A percentile compares a stretch with the other conserved stretches of the same genome.
phyloP scores from a whole-genome alignment of 2,329 filamentous ascomycete genomes.

The Pseudonectria foliicola region DNA sequence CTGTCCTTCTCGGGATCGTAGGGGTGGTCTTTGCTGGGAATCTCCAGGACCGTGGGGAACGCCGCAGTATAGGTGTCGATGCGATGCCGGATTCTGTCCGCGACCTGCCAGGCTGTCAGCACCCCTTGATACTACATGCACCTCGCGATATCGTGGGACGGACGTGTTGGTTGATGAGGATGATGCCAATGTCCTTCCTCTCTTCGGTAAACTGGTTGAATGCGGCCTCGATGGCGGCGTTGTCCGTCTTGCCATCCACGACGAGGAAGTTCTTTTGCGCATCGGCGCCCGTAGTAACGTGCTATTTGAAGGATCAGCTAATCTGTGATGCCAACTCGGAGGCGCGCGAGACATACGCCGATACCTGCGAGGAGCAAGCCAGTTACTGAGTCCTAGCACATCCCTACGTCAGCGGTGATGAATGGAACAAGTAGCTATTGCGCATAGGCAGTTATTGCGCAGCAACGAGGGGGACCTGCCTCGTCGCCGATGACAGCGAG shows the following conservation, averaged over 20 bases:
- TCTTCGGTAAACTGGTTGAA: constrained; percentile 85
- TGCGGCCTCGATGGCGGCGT: constrained; percentile 74
- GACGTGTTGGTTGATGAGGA: constrained; percentile 98
- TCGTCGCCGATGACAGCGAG: constrained; percentile 97
- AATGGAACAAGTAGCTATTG: too few species aligned
- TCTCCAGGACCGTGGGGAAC: constrained; percentile 94
- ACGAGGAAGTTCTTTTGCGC: constrained; percentile 97
- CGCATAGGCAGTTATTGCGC: neutral
- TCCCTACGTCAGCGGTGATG: constrained; percentile 19
- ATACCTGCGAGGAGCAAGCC: constrained; percentile 92
- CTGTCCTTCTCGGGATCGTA: constrained; percentile 99
- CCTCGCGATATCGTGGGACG: constrained; percentile 19
- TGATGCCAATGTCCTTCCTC: constrained; percentile 92
- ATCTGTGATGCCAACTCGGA: too few species aligned
- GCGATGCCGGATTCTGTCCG: constrained; percentile 83
- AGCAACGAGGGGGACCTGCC: constrained; percentile 39
- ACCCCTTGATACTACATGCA: neutral
- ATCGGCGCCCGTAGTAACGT: constrained; percentile 83
- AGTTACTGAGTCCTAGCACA: constrained; percentile 79
- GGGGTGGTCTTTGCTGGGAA: constrained; percentile 97
- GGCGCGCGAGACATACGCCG: constrained; percentile 53
- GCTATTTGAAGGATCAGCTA: constrained; percentile 42
- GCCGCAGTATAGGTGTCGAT: constrained; percentile 90
- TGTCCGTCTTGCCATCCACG: constrained; percentile 91
- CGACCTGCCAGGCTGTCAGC: constrained; percentile 55